Conservation (phyloP, 2,329 filamentous ascomycete genomes). For the Aspergillaceae sp. region DNA sequence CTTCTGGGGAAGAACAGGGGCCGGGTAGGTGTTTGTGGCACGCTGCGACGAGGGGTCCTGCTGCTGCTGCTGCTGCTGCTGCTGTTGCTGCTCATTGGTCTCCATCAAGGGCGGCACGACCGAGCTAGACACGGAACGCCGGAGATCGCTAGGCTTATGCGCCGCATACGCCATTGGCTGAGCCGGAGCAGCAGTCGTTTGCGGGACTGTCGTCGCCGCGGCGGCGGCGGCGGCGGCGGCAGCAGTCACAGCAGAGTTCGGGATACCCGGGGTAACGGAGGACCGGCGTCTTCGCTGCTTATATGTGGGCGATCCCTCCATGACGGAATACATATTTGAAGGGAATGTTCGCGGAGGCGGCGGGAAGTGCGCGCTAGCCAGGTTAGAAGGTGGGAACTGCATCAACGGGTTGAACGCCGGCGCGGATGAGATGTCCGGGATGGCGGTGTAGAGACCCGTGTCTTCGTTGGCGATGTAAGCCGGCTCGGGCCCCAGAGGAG, state of each 20-base stretch:
- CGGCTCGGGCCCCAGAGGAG: constrained; percentile 74
- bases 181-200: constrained; percentile 28
- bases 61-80: constrained; percentile 62
- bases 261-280: constrained; percentile 75
- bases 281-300: constrained; percentile 93
- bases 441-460: constrained; percentile 88
- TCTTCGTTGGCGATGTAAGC: constrained; percentile 98
- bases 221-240: constrained; percentile 49
- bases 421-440: constrained; percentile 73
- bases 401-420: constrained; percentile 79
- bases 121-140: constrained; percentile 81
- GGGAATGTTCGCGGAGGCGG: constrained; percentile 60
- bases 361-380: constrained; percentile 71
- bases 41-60: constrained; percentile 67
- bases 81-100: constrained; percentile 64
- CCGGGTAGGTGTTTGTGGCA: constrained; percentile 61
- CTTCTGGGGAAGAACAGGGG: constrained; percentile 64
- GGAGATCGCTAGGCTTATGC: constrained; percentile 80
- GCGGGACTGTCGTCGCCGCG: constrained; percentile 43
- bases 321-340: constrained; percentile 81
- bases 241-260: constrained; percentile 34
- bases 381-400: constrained; percentile 76
- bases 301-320: constrained; percentile 96
- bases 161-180: constrained; percentile 46
- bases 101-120: constrained; percentile 57